These are phyloP conservation scores for Harrya chromipes DNA, from an alignment of 768 basidiomycete genomes.

Conservation along the genomic window DNA sequence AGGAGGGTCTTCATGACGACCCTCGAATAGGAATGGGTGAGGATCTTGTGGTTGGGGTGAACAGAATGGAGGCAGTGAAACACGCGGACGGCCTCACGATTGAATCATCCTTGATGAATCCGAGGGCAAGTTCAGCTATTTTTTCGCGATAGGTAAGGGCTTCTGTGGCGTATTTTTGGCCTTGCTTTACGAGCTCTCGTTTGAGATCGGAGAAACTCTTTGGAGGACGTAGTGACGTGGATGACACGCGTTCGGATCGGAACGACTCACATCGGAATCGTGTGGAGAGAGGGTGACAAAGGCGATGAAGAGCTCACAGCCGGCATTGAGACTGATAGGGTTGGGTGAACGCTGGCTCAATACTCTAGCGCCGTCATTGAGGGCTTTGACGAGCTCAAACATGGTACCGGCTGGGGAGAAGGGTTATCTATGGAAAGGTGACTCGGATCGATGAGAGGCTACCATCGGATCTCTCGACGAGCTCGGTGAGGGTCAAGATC, in stretches of 20 bases:
- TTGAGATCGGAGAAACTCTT: constrained; percentile 86
- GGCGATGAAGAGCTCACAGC: constrained; percentile 86
- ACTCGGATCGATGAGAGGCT: constrained; percentile 17
- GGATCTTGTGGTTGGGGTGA: constrained; percentile 55
- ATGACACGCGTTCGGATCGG: constrained; percentile 8
- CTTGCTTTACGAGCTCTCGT: constrained; percentile 77
- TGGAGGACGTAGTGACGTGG: constrained; percentile 6
- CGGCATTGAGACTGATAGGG: constrained; percentile 82
- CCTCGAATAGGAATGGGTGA: constrained; percentile 95
- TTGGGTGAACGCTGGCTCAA: constrained; percentile 66
- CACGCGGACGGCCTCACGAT: constrained; percentile 51
- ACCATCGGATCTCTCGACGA: constrained; percentile 80
- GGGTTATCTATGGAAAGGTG: constrained; percentile 4
- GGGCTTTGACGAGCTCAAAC: constrained; percentile 85
- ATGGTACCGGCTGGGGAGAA: constrained; percentile 71
- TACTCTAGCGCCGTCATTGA: constrained; percentile 68
- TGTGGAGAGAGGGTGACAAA: constrained; percentile 85
- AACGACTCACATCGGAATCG: constrained; percentile 64
- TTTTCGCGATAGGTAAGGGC: constrained; percentile 84
- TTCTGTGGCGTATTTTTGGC: constrained; percentile 69
- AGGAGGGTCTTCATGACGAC: constrained; percentile 93
- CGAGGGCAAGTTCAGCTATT: constrained; percentile 85
- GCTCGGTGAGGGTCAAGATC: constrained; percentile 78
- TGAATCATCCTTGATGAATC: constrained; percentile 94
- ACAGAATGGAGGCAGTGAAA: constrained; percentile 9